Conservation (phyloP, 1,284 basidiomycete species). For the Fomitopsis betulina region DNA sequence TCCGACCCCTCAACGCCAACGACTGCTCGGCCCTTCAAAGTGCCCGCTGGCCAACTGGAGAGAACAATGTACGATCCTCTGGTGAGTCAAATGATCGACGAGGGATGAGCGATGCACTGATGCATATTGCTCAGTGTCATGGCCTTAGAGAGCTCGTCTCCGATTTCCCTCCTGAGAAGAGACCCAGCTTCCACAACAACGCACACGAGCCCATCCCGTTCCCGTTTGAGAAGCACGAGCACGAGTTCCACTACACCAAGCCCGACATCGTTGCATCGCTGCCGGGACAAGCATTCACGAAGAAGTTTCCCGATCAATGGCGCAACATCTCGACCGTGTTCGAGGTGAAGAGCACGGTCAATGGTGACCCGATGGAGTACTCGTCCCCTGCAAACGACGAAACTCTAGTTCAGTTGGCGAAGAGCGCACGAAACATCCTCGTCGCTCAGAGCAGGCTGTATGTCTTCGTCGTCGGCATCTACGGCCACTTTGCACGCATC, state of each 20-base stretch:
- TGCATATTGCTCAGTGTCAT: background rate
- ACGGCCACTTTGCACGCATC: slow-evolving; percentile 11
- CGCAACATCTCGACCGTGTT: background rate
- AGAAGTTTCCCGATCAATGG: background rate
- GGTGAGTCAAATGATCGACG: background rate
- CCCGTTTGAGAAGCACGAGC: background rate
- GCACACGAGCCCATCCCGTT: background rate
- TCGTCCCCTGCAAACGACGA: background rate
- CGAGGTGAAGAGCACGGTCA: slow-evolving; percentile 5
- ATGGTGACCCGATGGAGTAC: background rate
- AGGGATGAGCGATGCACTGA: no score
- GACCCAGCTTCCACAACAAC: background rate
- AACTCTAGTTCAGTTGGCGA: slow-evolving; percentile 5
- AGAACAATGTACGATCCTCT: background rate
- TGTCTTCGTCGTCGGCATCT: slow-evolving; percentile 12
- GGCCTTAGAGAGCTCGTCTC: background rate
- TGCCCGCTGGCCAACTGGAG: background rate
- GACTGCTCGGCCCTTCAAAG: background rate
- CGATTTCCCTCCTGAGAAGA: background rate
- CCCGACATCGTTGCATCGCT: background rate
- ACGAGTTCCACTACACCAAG: background rate
- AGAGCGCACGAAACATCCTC: slow-evolving; percentile 8
- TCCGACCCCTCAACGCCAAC: background rate
- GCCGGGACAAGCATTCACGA: background rate
- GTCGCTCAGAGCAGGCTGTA: slow-evolving; percentile 7